Percentiles rank a stretch among this genome's conserved stretches.
Conservation (phyloP, 495 filamentous ascomycete species). For the Poronia punctata region DNA sequence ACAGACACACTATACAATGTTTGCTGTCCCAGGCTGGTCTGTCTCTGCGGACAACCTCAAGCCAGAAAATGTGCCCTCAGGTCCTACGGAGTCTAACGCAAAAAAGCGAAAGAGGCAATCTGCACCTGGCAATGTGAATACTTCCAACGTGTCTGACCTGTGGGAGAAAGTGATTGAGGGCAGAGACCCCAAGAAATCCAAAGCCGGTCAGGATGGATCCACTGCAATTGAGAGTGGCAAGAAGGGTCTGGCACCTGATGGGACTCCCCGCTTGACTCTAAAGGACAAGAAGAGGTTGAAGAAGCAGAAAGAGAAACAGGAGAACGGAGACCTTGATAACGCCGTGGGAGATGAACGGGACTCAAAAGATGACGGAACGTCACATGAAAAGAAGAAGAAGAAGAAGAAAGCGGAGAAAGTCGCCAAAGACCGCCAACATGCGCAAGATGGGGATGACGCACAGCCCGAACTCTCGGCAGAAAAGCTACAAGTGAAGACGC, state of each 20-base stretch:
- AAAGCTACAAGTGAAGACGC: slow-evolving; percentile 1
- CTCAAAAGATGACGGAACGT: slow-evolving; percentile 28
- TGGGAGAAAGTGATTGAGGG: slow-evolving; percentile 76
- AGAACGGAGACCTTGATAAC: slow-evolving; percentile 5
- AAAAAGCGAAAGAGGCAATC: slow-evolving; percentile 56
- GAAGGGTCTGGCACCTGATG: slow-evolving; percentile 11
- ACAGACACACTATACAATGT: slow-evolving; percentile 71
- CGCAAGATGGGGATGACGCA: slow-evolving; percentile 5
- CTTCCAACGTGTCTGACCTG: slow-evolving; percentile 65
- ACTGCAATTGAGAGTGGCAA: slow-evolving; percentile 10
- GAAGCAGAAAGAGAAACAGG: slow-evolving; percentile 23
- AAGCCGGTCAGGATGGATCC: slow-evolving; percentile 13
- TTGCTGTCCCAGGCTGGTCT: slow-evolving; percentile 87
- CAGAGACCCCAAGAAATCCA: slow-evolving; percentile 32
- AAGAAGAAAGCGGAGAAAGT: slow-evolving; percentile 18
- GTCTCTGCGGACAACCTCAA: slow-evolving; percentile 63
- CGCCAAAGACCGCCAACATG: slow-evolving; percentile 16
- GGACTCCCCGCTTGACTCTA: slow-evolving; percentile 17
- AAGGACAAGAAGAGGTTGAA: slow-evolving; percentile 41
- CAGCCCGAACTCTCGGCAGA: slow-evolving; percentile 1
- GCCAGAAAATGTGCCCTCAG: slow-evolving; percentile 42
- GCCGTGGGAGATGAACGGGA: slow-evolving; percentile 15
- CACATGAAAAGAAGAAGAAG: slow-evolving; percentile 22
- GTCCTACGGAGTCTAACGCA: slow-evolving; percentile 20
- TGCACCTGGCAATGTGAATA: slow-evolving; percentile 48